Evolutionary conservation across 352 stramenopile genomes (phyloP), one percentile per base, ranked within the genome.

Genomic region (Phytophthora megakarya): DNA sequence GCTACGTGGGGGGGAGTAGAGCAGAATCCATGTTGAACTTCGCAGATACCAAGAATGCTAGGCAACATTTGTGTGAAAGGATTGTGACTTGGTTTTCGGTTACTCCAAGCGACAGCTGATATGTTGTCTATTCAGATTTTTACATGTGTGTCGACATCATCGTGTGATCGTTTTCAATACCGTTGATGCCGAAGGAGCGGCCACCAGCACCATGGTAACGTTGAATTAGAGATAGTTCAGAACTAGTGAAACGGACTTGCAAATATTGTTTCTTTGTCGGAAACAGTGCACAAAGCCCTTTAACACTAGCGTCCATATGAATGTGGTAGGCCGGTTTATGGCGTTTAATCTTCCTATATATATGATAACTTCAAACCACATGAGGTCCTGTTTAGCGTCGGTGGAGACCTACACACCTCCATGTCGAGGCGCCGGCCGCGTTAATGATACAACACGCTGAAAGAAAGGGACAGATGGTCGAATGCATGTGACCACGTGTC

Each of bases 401-500:
- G 15, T 8, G 0, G 49, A 50, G 1, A 67, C 22, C 2, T n/a
- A 8, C 1, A 61, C 23, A 18, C 3, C 13, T 15, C 22, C 51
- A 40, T 35, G 54, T 6, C 59, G 49, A 22, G 42, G 30, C 3
- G 40, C 32, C 1, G 7, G 22, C 1, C 59, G 42, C 23, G 32
- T 19, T 26, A 61, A 30, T 13, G n/a, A 12, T 6, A 43, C 48
- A 19, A 61, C 30, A 3, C 43, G 42, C 39, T 67, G 49, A 2
- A 67, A 54, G 39, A 66, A 49, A 5, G 40, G 28, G n/a, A 26
- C 21, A 13, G 32, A 40, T 21, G 48, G 12, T n/a, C 19, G 23
- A 47, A 67, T 49, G 19, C 60, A 61, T 21, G 60, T 56, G 7
- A 32, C 23, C n/a, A 61, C 60, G 26, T 67, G 59, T 1, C 59